phyloP scores from a whole-genome alignment of 208 protist genomes.

The Porcisia hertigi region DNA sequence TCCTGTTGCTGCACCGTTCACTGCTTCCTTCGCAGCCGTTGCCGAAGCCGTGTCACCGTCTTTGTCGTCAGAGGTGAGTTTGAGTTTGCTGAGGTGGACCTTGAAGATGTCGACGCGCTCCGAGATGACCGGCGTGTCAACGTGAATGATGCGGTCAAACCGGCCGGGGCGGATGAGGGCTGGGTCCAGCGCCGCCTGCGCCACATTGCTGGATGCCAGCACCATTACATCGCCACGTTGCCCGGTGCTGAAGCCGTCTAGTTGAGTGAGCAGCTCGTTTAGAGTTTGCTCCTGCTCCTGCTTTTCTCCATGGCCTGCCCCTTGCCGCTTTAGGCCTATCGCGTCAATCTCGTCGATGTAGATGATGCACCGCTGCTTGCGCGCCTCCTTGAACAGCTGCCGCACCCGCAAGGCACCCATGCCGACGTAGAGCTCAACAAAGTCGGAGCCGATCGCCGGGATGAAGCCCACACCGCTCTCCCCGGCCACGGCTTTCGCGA shows the following conservation, averaged over 20 bases:
- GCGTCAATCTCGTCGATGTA: constrained; percentile 99
- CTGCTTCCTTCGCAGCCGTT: constrained; percentile 6
- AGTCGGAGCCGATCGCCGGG: constrained; percentile 92
- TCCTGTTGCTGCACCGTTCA: neutral
- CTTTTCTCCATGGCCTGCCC: constrained; percentile 71
- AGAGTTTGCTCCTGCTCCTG: constrained; percentile 97
- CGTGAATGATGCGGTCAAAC: constrained; percentile 95
- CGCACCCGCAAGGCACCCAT: constrained; percentile 93
- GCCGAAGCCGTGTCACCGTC: neutral
- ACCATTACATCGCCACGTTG: constrained; percentile 90
- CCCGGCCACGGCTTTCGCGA: constrained; percentile 93
- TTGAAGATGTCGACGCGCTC: constrained; percentile 96
- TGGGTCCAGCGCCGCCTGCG: constrained; percentile 89
- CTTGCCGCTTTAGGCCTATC: constrained; percentile 87
- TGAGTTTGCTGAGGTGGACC: constrained; percentile 90
- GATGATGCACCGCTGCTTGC: constrained; percentile 95
- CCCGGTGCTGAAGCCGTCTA: constrained; percentile 94
- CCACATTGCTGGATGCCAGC: constrained; percentile 96
- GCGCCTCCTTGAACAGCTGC: constrained; percentile 94
- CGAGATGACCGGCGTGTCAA: constrained; percentile 92
- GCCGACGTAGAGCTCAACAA: constrained; percentile 97
- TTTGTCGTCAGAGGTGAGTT: constrained; percentile 35
- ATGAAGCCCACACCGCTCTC: constrained; percentile 94
- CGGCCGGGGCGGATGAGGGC: constrained; percentile 92
- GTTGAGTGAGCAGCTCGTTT: constrained; percentile 97